Evolutionary conservation across 2,329 filamentous ascomycete species (phyloP), one percentile per base, ranked within the genome.

Genomic region (Emmonsiellopsis sp.): DNA sequence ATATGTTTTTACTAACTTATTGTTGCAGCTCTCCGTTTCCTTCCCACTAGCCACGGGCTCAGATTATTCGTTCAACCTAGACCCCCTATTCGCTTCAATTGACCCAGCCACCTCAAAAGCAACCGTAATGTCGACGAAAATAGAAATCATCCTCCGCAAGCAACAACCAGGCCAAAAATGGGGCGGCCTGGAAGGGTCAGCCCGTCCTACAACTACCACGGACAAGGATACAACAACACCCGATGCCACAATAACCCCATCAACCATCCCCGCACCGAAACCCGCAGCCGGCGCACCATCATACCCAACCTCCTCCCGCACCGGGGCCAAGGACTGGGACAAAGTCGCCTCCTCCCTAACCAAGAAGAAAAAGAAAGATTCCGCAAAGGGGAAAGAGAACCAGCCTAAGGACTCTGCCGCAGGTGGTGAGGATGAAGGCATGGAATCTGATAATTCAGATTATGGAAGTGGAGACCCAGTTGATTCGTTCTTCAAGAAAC

Each of bases 301-400:
- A 0, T 96, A 97, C 66, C 92, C 93, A 1, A 92, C 90, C 0
- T 96, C 91, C 0, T 93, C 92, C 10, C 85, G 84, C 57, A 78
- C 73, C 1, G 92, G 91, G 0, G 82, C 87, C 2, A 95, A 95
- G 71, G 81, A 98, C 71, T 98, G 93, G 93, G 93, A 98, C 66
- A 87, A 84, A 57, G 65, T 96, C 2, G 83, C 78, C 6, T 69
- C 72, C 1, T 75, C 77, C 5, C 67, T 82, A 13, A 73, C 71
- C 5, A 63, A 62, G 5, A 73, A 74, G 57, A 68, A 63, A 7
- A 68, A 69, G 42, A 63, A 63, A 14, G 63, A 62, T 31, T 57
- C 61, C n/a, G 56, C 60, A 6, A 54, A 57, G 13, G 42, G 63
- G 52, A 53, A 60, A 33, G 56, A 63, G 52, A 42, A 42, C 3